Conservation (phyloP, 2,329 filamentous ascomycete genomes). For the Ophiobolus disseminans region DNA sequence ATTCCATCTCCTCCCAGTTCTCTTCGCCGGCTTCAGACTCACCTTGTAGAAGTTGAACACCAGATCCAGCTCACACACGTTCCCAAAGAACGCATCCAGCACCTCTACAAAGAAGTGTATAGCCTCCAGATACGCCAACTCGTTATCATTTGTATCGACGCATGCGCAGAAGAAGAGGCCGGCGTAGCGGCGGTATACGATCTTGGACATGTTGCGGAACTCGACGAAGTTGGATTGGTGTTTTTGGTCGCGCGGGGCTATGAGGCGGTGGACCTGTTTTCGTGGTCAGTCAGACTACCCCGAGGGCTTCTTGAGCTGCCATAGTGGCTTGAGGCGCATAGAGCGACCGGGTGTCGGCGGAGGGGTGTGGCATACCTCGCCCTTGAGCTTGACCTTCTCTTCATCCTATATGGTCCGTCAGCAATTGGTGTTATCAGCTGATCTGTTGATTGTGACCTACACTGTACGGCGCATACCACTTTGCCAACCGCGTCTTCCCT, state of each 20-base stretch:
- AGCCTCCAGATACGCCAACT: conserved; percentile 93
- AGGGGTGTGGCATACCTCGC: conserved; percentile 70
- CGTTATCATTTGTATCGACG: conserved; percentile 98
- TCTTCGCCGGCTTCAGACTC: conserved; percentile 35
- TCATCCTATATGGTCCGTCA: conserved; percentile 82
- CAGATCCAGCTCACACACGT: conserved; percentile 97
- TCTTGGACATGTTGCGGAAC: conserved; percentile 83
- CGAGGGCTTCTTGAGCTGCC: not conserved
- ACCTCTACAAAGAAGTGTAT: conserved; percentile 99
- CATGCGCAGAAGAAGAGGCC: conserved; percentile 99
- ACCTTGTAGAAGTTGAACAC: conserved; percentile 76
- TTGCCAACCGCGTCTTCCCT: conserved; percentile 96
- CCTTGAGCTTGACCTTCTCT: conserved; percentile 98
- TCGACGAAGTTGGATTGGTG: conserved; percentile 99
- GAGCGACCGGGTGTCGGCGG: not conserved
- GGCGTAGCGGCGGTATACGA: conserved; percentile 96
- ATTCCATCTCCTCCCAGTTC: too few relatives aligned
- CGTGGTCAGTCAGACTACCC: not conserved
- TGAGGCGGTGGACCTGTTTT: conserved; percentile 90
- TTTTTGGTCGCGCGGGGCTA: conserved; percentile 97
- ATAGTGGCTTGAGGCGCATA: not conserved
- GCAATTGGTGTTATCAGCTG: too few relatives aligned
- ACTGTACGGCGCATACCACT: conserved; percentile 98
- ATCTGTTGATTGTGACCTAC: conserved; percentile 52
- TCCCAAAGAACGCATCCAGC: conserved; percentile 97